These are phyloP conservation scores for Mycena venus DNA, from an alignment of 768 basidiomycete genomes.

Conservation along the genomic window DNA sequence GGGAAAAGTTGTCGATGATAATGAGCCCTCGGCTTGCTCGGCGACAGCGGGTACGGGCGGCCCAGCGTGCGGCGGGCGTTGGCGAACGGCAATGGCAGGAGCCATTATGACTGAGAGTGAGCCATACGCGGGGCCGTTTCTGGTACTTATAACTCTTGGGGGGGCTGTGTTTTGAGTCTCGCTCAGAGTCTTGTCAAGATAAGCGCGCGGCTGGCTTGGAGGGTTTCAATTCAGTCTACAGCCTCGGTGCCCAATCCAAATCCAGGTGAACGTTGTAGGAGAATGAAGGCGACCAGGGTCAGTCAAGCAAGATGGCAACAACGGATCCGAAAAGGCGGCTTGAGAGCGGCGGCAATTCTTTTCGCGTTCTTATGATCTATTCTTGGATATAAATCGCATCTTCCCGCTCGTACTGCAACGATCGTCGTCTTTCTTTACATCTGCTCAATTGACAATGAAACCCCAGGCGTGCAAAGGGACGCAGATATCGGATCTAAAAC, in stretches of 20 bases:
- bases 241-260: background rate
- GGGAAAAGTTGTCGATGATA: background rate
- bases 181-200: background rate
- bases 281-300: background rate
- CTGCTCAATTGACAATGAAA: background rate
- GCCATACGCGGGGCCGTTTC: no score
- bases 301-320: background rate
- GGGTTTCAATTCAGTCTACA: background rate
- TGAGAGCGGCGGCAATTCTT: background rate
- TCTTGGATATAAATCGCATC: background rate
- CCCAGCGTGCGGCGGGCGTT: background rate
- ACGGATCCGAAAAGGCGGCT: background rate
- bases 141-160: background rate
- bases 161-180: background rate
- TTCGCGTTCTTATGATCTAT: background rate
- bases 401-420: no score
- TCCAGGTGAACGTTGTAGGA: background rate
- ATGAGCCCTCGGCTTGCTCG: background rate
- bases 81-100: background rate
- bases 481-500: background rate
- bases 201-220: background rate
- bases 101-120: background rate
- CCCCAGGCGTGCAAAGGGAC: background rate
- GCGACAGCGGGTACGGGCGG: background rate
- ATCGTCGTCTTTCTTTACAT: no score